Evolutionary conservation across 1,284 basidiomycete genomes (phyloP), one percentile per base, ranked within the genome.

Genomic region (Meira nashicola): DNA sequence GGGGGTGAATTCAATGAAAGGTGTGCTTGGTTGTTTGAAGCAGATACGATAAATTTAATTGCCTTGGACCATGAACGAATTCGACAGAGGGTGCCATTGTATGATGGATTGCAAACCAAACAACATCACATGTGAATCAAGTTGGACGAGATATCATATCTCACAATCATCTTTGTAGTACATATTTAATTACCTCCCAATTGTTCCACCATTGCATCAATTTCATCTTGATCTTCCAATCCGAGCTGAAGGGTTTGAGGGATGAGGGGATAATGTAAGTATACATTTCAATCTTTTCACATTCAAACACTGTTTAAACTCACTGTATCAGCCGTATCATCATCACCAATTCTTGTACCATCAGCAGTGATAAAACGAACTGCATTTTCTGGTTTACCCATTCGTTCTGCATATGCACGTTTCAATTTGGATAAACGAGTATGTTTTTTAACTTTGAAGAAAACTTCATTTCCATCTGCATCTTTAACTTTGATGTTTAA

Each of bases 361-460:
- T 77, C 76, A 55, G 73, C 74, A 53, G 50, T 53, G 57, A 77
- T 68, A 65, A 77, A 77, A 5, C 76, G 73, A 39, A 77, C 73
- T 50, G 67, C 67, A 60, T 71, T 74, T 55, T 71, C 69, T 23
- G 72, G 70, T 81, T 93, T 93, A 66, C 92, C 92, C 47, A 95
- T 91, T 78, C 93, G 92, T 78, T 84, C 86, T 56, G 92, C 92
- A 80, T 96, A 96, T 23, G 92, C 92, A 67, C 85, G 87, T 81
- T 93, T 87, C 25, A 96, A 85, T 83, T 96, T 96, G 82, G 87
- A 89, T 65, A 95, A 82, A 83, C 89, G 92, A 51, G 92, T 95
- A 77, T 86, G 90, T 72, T 88, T 86, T 83, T 95, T 95, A 82
- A 96, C 95, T 84, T 96, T 96, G 85, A 96, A 96, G 81, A 91